Base-by-base conservation (phyloP, 768 basidiomycete species). In the Hygrophorus russula region DNA sequence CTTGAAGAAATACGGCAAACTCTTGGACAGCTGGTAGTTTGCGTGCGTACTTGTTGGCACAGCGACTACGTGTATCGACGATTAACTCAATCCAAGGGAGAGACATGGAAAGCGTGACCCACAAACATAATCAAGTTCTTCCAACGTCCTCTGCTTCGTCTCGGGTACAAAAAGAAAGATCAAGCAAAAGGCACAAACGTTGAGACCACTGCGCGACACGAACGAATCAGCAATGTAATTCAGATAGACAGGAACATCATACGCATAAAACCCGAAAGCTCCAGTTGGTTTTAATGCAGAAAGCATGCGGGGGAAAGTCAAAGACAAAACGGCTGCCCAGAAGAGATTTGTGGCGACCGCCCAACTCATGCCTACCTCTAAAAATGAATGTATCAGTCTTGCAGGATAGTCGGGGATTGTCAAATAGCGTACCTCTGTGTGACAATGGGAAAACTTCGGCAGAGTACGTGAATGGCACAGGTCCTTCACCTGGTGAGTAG, bases 391-490 rank as follows among this genome's bases (percentile, higher is more conserved):
- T 8, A 38, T 20, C 17, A 38, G 36, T 20, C 15, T 4, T 17
- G 17, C 4, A 4, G 24, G 24, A 24, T 3, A 7, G 5, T 4
- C 15, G 4, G 4, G 14, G 15, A 4, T 17, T 15, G 4, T 7
- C 8, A 70, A 41, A 70, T 60, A 42, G 70, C 65, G 83, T 69
- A 53, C 86, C 84, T 53, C 87, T 69, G 47, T 84, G 74, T 27
- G 81, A 80, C 31, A 93, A 68, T 5, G 89, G 90, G 73, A 87
- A 94, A 10, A 84, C 89, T 60, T 93, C 91, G 3, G 90, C 90
- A 3, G 87, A 90, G 57, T 92, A 93, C 0, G 85, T 81, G 59
- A 82, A 92, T 0, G 90, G 90, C 7, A 92, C 84, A 5, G 86
- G 86, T 2, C 86, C 86, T 60, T 82, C 81, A 30, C 83, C 83